A percentile compares a stretch with the other conserved stretches of the same genome.
Conservation (phyloP, 306 rosid genomes). For the Vigna unguiculata region DNA sequence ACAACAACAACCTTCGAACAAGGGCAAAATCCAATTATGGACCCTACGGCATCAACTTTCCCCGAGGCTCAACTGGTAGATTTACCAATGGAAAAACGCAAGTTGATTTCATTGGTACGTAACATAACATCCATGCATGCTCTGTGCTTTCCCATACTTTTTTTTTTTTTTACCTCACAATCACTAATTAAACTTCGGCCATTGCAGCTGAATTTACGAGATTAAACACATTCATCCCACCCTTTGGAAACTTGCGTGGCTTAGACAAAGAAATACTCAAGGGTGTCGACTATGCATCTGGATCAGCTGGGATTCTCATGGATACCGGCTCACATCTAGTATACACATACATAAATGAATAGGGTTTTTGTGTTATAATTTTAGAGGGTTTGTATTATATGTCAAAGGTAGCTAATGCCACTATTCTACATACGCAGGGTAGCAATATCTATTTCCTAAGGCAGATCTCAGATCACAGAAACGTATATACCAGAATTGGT, state of each 20-base stretch:
- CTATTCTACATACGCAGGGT: slow-evolving; percentile 48
- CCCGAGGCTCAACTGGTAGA: slow-evolving; percentile 59
- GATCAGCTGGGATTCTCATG: slow-evolving; percentile 33
- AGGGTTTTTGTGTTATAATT: too few relatives aligned
- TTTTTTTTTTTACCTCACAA: too few relatives aligned
- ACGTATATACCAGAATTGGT: too few relatives aligned
- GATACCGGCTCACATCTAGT: slow-evolving; percentile 11
- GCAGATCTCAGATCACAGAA: slow-evolving; percentile 57
- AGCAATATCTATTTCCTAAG: slow-evolving; percentile 13
- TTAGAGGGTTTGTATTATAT: too few relatives aligned
- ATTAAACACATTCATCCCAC: slow-evolving; percentile 36
- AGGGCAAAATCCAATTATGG: slow-evolving; percentile 39
- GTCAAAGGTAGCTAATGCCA: too few relatives aligned
- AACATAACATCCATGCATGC: background rate
- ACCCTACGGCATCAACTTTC: slow-evolving; percentile 70
- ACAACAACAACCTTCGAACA: slow-evolving; percentile 57
- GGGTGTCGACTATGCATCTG: slow-evolving; percentile 56
- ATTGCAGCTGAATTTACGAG: slow-evolving; percentile 34
- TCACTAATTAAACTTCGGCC: background rate
- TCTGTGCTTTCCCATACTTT: too few relatives aligned
- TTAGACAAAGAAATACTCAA: slow-evolving; percentile 41
- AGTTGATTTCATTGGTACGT: background rate
- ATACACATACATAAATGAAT: background rate
- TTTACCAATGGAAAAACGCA: slow-evolving; percentile 56
- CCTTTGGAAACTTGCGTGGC: slow-evolving; percentile 32